phyloP scores from a whole-genome alignment of 1,284 basidiomycete genomes.

The Microbotryum intermedium region DNA sequence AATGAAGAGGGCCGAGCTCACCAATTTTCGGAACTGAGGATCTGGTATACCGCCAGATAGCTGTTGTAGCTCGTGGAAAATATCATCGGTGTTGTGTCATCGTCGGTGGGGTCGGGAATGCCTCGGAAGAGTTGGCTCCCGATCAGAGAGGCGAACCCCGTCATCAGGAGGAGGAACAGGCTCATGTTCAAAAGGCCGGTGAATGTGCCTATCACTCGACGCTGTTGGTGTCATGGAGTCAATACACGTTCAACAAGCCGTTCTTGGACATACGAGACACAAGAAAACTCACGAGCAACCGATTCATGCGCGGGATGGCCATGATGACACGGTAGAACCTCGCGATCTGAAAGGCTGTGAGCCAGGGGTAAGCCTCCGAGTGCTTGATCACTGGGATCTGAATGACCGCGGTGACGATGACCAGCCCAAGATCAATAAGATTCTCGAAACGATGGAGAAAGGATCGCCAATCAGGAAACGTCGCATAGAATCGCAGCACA shows the following conservation, averaged over 20 bases:
- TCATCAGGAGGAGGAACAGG: conserved; percentile 81
- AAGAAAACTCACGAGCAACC: conserved; percentile 53
- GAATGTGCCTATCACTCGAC: conserved; percentile 85
- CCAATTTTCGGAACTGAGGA: conserved; percentile 24
- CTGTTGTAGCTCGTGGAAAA: conserved; percentile 85
- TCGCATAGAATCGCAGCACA: conserved; percentile 59
- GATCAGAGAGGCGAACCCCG: conserved; percentile 70
- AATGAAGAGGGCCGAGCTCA: background rate
- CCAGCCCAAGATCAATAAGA: conserved; percentile 72
- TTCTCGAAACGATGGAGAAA: conserved; percentile 66
- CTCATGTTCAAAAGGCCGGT: conserved; percentile 89
- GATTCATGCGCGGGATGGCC: conserved; percentile 74
- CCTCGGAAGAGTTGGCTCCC: conserved; percentile 54
- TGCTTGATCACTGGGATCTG: conserved; percentile 71
- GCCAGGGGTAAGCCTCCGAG: conserved; percentile 71
- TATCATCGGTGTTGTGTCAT: conserved; percentile 51
- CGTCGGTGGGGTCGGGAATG: conserved; percentile 47
- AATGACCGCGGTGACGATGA: conserved; percentile 66
- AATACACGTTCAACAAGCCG: conserved; percentile 25
- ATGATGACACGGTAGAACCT: conserved; percentile 92
- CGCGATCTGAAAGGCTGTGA: conserved; percentile 78
- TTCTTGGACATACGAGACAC: background rate
- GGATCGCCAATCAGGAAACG: conserved; percentile 70
- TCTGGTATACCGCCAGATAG: conserved; percentile 76
- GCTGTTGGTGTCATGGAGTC: conserved; percentile 43